These are phyloP conservation scores for Hortiboletus campestris DNA, from an alignment of 768 basidiomycete genomes.

Conservation along the genomic window DNA sequence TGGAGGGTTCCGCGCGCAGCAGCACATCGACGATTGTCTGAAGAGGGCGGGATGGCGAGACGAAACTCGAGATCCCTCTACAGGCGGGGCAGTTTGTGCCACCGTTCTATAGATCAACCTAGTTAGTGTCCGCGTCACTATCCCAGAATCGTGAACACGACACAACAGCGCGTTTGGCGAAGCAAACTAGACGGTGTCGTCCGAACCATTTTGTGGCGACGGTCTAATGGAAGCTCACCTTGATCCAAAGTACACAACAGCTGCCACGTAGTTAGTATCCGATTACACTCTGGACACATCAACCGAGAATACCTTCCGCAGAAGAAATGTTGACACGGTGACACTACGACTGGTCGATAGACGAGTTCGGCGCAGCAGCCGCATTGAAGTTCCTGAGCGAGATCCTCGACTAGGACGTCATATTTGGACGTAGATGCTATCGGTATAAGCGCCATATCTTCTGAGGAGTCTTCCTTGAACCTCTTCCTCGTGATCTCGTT, in stretches of 20 bases:
- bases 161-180: not conserved
- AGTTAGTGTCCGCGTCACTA: conserved; percentile 8
- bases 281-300: not conserved
- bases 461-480: conserved; percentile 47
- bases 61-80: conserved; percentile 63
- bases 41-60: conserved; percentile 69
- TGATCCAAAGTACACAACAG: conserved; percentile 81
- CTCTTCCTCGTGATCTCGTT: conserved; percentile 56
- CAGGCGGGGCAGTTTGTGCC: conserved; percentile 85
- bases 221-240: conserved; percentile 50
- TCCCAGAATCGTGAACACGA: not conserved
- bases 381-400: conserved; percentile 76
- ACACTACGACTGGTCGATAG: conserved; percentile 78
- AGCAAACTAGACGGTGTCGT: not conserved
- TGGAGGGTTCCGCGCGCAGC: conserved; percentile 67
- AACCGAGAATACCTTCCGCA: conserved; percentile 68
- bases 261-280: conserved; percentile 52
- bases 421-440: conserved; percentile 22
- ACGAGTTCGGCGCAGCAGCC: conserved; percentile 83
- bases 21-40: conserved; percentile 72
- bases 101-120: conserved; percentile 56
- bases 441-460: conserved; percentile 15
- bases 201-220: not conserved
- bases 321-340: conserved; percentile 88
- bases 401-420: conserved; percentile 50